Base-by-base conservation (phyloP, 768 basidiomycete species). In the Macrolepiota albuminosa region DNA sequence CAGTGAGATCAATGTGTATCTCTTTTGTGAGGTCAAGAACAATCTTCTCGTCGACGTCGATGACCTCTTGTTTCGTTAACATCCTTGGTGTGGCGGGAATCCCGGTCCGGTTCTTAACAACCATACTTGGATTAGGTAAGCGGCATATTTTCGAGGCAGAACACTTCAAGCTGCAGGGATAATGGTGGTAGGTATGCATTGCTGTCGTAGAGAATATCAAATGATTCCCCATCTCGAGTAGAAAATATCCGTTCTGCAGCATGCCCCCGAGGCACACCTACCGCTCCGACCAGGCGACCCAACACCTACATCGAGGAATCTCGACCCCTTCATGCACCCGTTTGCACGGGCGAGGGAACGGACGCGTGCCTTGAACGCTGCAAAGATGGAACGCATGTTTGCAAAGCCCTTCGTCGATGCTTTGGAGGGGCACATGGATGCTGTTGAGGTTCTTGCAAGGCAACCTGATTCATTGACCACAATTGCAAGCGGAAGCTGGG, bases 371-470 rank as follows among this genome's bases (percentile, higher is more conserved):
- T 71, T 98, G 49, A 96, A 95, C 63, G 97, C 97, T 2, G 90
- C 89, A 14, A 99, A 99, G 76, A 91, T 99, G 82, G 96, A 98
- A 54, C 80, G 92, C 60, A 93, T 99, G 76, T 98, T 98, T 69
- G 88, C 97, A n/a, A 98, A 97, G 67, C 97, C 97, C 0, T 98
- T 98, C 67, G 79, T 99, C 16, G 92, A 84, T 40, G 82, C 85
- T 55, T 71, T 99, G 52, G 95, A 97, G 61, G 97, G 97, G 2
- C 97, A 98, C 71, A 80, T 90, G 42, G 95, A 98, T 70, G 93
- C 94, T 18, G 88, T 98, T n/a, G 95, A 97, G 73, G 84, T 86
- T 21, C 75, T 98, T 60, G 82, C 83, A 16, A 86, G 84, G 65
- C 88, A 85, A 62, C 85, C 87, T 21, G 84, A 86, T 18, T 84